A percentile compares a stretch with the other conserved stretches of the same genome.
Conservation (phyloP, 73 alveolate species). For the Chromera velia region DNA sequence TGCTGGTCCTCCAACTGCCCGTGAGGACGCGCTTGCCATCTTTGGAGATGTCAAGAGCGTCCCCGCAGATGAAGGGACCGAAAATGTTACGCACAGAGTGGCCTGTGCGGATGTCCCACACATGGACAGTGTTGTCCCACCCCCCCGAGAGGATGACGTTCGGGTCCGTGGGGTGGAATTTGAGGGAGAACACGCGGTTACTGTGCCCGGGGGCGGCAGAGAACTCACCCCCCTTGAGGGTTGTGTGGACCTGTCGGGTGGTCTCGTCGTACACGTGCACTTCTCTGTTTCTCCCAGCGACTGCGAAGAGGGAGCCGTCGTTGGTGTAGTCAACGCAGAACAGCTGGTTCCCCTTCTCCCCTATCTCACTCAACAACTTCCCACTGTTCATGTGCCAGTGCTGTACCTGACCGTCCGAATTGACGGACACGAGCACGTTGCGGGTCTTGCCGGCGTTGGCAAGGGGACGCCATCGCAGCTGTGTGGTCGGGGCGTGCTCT, state of each 20-base stretch:
- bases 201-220: conserved; percentile 62
- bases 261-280: conserved; percentile 9
- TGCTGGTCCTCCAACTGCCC: conserved; percentile 58
- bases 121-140: conserved; percentile 74
- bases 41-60: conserved; percentile 53
- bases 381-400: conserved; percentile 82
- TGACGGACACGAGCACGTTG: conserved; percentile 63
- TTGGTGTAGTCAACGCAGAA: conserved; percentile 72
- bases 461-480: conserved; percentile 58
- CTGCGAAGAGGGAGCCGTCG: conserved; percentile 73
- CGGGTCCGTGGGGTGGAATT: conserved; percentile 65
- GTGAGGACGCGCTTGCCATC: conserved; percentile 46
- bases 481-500: conserved; percentile 57
- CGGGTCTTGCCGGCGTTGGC: conserved; percentile 53
- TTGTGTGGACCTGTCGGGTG: conserved; percentile 49
- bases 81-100: conserved; percentile 52
- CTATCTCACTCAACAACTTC: conserved; percentile 63
- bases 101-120: conserved; percentile 69
- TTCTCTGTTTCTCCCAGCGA: conserved; percentile 70
- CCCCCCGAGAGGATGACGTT: conserved; percentile 71
- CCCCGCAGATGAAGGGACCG: conserved; percentile 61
- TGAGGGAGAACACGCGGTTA: conserved; percentile 60
- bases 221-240: conserved; percentile 50
- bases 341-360: conserved; percentile 69
- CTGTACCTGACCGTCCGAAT: conserved; percentile 70